Percentiles rank a stretch among this genome's conserved stretches.
These are phyloP conservation scores for Trametes sp. DNA, from an alignment of 1,284 basidiomycete genomes.

Conservation along the genomic window DNA sequence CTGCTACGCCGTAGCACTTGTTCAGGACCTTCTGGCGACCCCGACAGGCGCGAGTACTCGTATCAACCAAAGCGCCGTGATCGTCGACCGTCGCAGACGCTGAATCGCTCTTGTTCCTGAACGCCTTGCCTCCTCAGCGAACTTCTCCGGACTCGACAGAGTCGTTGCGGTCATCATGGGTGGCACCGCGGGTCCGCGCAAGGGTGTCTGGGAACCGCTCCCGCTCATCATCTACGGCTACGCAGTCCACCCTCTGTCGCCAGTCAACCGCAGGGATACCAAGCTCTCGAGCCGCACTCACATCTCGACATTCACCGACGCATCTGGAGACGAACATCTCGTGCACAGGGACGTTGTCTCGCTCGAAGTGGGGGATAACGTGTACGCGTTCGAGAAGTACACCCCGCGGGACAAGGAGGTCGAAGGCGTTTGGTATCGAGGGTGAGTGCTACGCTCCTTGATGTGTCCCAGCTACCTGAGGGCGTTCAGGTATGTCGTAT, in stretches of 20 bases:
- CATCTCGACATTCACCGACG: constrained; percentile 74
- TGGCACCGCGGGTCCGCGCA: constrained; percentile 32
- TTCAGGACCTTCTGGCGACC: no score
- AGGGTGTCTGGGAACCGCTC: constrained; percentile 79
- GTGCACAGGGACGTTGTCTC: constrained; percentile 79
- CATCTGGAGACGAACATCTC: constrained; percentile 68
- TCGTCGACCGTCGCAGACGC: neutral
- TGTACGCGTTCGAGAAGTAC: constrained; percentile 95
- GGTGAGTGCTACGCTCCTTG: constrained; percentile 60
- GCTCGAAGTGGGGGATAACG: constrained; percentile 92
- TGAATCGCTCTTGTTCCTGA: neutral
- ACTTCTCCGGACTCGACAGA: neutral
- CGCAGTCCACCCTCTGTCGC: constrained; percentile 79
- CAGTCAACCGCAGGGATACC: constrained; percentile 72
- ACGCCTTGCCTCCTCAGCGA: neutral
- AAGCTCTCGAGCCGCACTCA: constrained; percentile 67
- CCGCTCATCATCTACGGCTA: constrained; percentile 85
- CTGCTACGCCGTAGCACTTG: no score
- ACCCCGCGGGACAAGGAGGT: constrained; percentile 74
- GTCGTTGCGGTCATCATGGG: constrained; percentile 28
- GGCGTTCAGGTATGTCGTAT: constrained; percentile 82
- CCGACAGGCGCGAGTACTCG: no score
- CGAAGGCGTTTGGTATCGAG: constrained; percentile 88
- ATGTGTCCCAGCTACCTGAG: neutral
- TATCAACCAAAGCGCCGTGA: neutral